Conservation (phyloP, 345 rosid species). For the Melaleuca alternifolia region DNA sequence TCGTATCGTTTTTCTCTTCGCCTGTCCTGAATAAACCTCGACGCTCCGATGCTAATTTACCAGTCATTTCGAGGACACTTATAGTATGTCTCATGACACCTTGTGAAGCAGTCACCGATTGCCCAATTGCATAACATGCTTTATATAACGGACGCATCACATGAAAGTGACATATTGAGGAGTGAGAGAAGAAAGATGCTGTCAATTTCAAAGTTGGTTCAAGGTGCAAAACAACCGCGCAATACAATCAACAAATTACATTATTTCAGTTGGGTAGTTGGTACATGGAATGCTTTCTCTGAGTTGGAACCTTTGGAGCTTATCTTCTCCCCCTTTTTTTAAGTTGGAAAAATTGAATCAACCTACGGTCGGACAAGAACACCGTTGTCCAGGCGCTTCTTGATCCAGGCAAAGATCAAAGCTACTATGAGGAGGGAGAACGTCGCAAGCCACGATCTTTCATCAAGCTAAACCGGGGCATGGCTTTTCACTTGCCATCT, state of each 20-base stretch:
- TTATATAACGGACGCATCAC: no score
- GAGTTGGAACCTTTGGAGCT: no score
- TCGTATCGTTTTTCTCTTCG: background rate
- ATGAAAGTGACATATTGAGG: no score
- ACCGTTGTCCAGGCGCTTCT: background rate
- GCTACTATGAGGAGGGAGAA: background rate
- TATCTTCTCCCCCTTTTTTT: background rate
- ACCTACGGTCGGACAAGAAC: accelerated
- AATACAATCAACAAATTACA: background rate
- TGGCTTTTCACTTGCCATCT: background rate
- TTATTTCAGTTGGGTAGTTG: accelerated
- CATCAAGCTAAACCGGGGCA: background rate
- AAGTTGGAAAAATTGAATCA: background rate
- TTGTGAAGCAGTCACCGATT: no score
- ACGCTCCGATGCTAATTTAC: no score
- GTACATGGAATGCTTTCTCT: background rate
- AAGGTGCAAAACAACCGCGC: background rate
- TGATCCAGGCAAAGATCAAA: background rate
- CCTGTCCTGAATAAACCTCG: background rate
- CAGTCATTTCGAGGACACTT: no score
- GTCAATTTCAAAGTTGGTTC: background rate
- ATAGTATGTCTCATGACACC: no score
- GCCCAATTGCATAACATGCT: no score
- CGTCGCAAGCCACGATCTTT: background rate
- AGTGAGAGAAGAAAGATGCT: background rate